Evolutionary conservation across 352 stramenopile species (phyloP), one percentile per base, ranked within the genome.

Genomic region (Phytophthora tentaculata): DNA sequence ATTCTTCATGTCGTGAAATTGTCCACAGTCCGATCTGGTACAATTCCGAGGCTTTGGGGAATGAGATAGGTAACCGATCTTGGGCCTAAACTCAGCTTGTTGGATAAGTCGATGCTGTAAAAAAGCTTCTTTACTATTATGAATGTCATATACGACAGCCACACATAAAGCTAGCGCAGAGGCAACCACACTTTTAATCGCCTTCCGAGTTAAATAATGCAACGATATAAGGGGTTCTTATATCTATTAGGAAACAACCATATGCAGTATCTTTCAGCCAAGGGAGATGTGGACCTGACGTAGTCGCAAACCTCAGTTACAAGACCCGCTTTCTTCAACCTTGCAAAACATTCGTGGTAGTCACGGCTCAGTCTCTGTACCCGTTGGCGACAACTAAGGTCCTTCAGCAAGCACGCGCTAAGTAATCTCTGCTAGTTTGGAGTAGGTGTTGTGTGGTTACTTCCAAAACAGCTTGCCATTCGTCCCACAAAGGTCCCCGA

Each of bases 401-500:
- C 35, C 8, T 12, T 17, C 4, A 43, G 9, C 35, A 43, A 43
- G 17, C 35, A 43, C 35, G 5, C 17, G 35, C 4, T 43, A 43
- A 43, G 35, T 17, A 43, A 43, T 12, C 9, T 43, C 35, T 43
- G 35, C 35, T 43, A 12, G 35, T 43, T 43, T 43, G 35, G 13
- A 20, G 48, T 14, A 23, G 48, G 48, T 14, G 24, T 54, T 54
- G 14, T 54, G 16, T 26, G 24, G 2, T 28, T 17, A 55, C 8
- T 26, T 12, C 48, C 24, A 16, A 54, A 54, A 20, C 48, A 54
- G 5, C 48, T 13, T 41, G 48, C 48, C 48, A 54, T 54, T 54
- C 39, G 48, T 4, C 23, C 24, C 24, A 53, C 23, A 37, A 59
- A 64, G 3, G 4, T 1, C 37, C n/a, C 49, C 39, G 59, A 66